A percentile compares a stretch with the other conserved stretches of the same genome.
phyloP scores from a whole-genome alignment of 768 basidiomycete genomes.

The Coprinellus micaceus region DNA sequence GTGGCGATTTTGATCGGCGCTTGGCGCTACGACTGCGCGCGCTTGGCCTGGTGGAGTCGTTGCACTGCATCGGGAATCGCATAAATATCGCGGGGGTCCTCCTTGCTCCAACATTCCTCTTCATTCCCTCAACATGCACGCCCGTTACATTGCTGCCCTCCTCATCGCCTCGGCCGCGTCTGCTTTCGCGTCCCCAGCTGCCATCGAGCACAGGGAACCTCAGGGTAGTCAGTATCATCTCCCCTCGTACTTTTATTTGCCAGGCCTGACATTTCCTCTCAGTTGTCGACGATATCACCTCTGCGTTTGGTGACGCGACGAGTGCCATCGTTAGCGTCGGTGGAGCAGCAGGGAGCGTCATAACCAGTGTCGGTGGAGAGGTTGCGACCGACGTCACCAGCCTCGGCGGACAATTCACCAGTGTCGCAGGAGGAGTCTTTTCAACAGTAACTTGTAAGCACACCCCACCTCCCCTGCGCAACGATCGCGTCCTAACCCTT shows the following conservation, averaged over 20 bases:
- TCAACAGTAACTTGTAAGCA: slow-evolving; percentile 42
- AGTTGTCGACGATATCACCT: slow-evolving; percentile 34
- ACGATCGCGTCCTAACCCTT: slow-evolving; percentile 13
- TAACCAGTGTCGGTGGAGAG: background rate
- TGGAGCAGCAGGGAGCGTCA: slow-evolving; percentile 20
- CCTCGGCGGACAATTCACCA: slow-evolving; percentile 17
- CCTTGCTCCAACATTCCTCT: slow-evolving; percentile 13
- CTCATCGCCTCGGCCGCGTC: slow-evolving; percentile 31
- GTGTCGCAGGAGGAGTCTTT: slow-evolving; percentile 29
- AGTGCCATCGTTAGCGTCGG: slow-evolving; percentile 20
- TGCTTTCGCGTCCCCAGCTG: slow-evolving; percentile 32
- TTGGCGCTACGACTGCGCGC: too few relatives aligned
- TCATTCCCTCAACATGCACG: slow-evolving; percentile 34
- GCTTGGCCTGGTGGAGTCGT: too few relatives aligned
- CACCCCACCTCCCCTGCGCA: background rate
- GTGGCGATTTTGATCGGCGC: background rate
- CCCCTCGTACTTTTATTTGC: background rate
- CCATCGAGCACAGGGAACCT: slow-evolving; percentile 31
- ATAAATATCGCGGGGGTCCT: background rate
- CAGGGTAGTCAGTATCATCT: slow-evolving; percentile 42
- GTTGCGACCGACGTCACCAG: background rate
- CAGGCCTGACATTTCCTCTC: background rate
- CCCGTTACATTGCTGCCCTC: slow-evolving; percentile 34
- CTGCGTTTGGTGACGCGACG: slow-evolving; percentile 35
- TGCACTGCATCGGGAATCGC: too few relatives aligned